Evolutionary conservation across 2,329 filamentous ascomycete genomes (phyloP).

Genomic region (Ophiostoma triangulosporum): DNA sequence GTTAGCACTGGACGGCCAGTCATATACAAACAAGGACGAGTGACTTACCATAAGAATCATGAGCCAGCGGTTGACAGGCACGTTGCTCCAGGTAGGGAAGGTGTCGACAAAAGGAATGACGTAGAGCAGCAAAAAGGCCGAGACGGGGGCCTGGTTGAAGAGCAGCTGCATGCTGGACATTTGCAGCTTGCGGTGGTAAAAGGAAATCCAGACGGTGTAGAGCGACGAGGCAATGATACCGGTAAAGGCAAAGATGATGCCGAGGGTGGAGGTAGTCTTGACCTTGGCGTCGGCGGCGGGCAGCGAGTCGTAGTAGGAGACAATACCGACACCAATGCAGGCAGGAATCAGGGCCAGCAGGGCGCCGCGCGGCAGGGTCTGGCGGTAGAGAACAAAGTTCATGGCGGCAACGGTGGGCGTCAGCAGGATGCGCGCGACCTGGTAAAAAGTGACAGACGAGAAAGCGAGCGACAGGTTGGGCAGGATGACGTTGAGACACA

Average conservation of each 20-base stretch:
- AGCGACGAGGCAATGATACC: slow-evolving; percentile 53
- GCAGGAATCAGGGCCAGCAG: slow-evolving; percentile 43
- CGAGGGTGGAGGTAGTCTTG: slow-evolving; percentile 42
- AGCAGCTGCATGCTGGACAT: slow-evolving; percentile 58
- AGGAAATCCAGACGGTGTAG: slow-evolving; percentile 56
- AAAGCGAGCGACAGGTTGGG: slow-evolving; percentile 55
- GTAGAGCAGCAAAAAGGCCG: slow-evolving; percentile 49
- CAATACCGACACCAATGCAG: slow-evolving; percentile 50
- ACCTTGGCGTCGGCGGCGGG: slow-evolving; percentile 31
- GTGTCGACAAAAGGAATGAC: slow-evolving; percentile 52
- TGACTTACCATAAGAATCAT: slow-evolving; percentile 43
- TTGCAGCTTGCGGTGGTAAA: slow-evolving; percentile 50
- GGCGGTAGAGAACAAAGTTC: slow-evolving; percentile 48
- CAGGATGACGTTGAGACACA: slow-evolving; percentile 56
- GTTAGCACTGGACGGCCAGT: slow-evolving; percentile 10
- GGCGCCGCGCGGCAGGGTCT: slow-evolving; percentile 40
- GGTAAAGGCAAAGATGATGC: slow-evolving; percentile 49
- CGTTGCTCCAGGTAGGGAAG: slow-evolving; percentile 41
- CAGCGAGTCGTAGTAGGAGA: slow-evolving; percentile 56
- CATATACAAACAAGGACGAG: neutral
- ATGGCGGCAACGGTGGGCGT: slow-evolving; percentile 52
- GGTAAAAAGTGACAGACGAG: slow-evolving; percentile 57
- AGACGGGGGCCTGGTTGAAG: slow-evolving; percentile 53
- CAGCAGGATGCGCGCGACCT: slow-evolving; percentile 52
- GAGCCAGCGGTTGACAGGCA: slow-evolving; percentile 38